Conservation (phyloP, 176 grass and related monocot genomes). For the Stipa capillata region DNA sequence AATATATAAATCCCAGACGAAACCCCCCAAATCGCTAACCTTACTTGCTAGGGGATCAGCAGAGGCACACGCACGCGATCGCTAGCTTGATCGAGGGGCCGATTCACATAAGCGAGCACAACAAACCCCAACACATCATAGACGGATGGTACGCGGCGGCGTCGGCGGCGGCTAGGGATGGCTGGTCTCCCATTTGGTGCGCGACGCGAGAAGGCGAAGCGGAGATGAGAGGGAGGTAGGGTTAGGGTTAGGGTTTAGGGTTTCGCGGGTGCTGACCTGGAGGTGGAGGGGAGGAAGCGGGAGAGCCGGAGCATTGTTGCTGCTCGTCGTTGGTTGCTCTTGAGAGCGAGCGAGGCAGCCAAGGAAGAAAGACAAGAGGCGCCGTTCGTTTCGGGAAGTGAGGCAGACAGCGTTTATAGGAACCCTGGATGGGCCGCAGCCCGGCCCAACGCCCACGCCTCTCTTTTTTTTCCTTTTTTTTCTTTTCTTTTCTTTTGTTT, state of each 20-base stretch:
- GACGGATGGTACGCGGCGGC: not conserved
- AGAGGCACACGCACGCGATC: not conserved
- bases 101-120: not conserved
- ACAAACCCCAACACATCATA: not conserved
- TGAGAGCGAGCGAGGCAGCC: too few relatives aligned
- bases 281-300: constrained; percentile 40
- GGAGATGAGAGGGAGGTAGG: too few relatives aligned
- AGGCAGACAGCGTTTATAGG: not conserved
- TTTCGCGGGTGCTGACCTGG: constrained; percentile 17
- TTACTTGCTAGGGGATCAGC: not conserved
- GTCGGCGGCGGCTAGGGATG: not conserved
- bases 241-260: constrained; percentile 3
- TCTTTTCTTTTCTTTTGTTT: too few relatives aligned
- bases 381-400: constrained; percentile 6
- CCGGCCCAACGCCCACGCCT: not conserved
- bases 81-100: not conserved
- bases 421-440: not conserved
- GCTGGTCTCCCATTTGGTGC: too few relatives aligned
- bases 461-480: too few relatives aligned
- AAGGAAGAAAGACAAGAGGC: too few relatives aligned
- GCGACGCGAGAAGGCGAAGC: too few relatives aligned
- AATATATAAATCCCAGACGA: not conserved
- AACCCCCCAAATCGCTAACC: not conserved
- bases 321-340: not conserved
- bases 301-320: constrained; percentile 39